phyloP scores from a whole-genome alignment of 169 alveolate genomes.

The Blepharisma undulans region DNA sequence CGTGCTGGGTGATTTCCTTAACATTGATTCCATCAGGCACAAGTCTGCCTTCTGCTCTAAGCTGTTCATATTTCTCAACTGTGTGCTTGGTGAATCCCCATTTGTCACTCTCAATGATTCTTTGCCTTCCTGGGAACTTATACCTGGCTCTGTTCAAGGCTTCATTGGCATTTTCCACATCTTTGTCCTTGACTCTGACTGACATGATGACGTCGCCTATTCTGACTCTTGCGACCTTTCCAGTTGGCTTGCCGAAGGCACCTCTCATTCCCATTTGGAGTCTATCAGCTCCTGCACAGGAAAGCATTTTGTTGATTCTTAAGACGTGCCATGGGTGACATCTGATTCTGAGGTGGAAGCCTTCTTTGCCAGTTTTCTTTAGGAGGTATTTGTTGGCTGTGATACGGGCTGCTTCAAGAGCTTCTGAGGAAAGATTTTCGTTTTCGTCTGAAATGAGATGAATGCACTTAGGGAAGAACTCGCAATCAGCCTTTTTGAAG shows the following conservation, averaged over 20 bases:
- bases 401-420: constrained; percentile 99
- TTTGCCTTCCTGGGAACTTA: constrained; percentile 99
- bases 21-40: constrained; percentile 40
- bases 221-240: constrained; percentile 95
- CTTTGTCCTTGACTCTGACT: constrained; percentile 88
- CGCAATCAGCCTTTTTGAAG: constrained; percentile 95
- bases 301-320: constrained; percentile 99
- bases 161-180: constrained; percentile 86
- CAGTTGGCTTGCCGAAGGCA: constrained; percentile 99
- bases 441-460: constrained; percentile 98
- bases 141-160: constrained; percentile 97
- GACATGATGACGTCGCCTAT: constrained; percentile 96
- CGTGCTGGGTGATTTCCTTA: constrained; percentile 52
- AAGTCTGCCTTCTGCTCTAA: constrained; percentile 90
- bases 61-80: constrained; percentile 92
- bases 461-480: constrained; percentile 91
- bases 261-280: constrained; percentile 99
- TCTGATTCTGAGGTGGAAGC: constrained; percentile 97
- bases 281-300: constrained; percentile 99
- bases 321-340: constrained; percentile 99
- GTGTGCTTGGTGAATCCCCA: constrained; percentile 98
- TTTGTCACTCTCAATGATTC: constrained; percentile 94
- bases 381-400: constrained; percentile 98
- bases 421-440: constrained; percentile 98
- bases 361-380: constrained; percentile 96